A percentile compares a stretch with the other conserved stretches of the same genome.
phyloP scores from a whole-genome alignment of 176 grass and related monocot species.

The Hordeum vulgare region MorexV3_pseudomolecules_assembly NC_058520.1:153510082-153510581 shows the following conservation, averaged over 20 bases:
- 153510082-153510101: conserved; percentile 13
- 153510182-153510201: neutral
- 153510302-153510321: conserved; percentile 24
- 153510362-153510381: neutral
- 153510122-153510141: conserved; percentile 31
- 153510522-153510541: no score
- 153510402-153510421: no score
- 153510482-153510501: no score
- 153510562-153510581: no score
- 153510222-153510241: conserved; percentile 30
- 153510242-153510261: conserved; percentile 6
- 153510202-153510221: conserved; percentile 30
- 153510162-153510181: neutral
- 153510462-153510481: no score
- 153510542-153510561: no score
- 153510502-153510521: no score
- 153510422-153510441: no score
- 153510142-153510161: neutral
- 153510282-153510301: conserved; percentile 13
- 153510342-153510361: conserved; percentile 14
- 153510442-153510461: no score
- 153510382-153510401: no score
- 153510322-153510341: conserved; percentile 44
- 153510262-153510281: conserved; percentile 44
- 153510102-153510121: conserved; percentile 27